A percentile compares a stretch with the other conserved stretches of the same genome.
These are phyloP conservation scores for Medicago lupulina DNA, from an alignment of 306 rosid genomes.

Conservation along the genomic window DNA sequence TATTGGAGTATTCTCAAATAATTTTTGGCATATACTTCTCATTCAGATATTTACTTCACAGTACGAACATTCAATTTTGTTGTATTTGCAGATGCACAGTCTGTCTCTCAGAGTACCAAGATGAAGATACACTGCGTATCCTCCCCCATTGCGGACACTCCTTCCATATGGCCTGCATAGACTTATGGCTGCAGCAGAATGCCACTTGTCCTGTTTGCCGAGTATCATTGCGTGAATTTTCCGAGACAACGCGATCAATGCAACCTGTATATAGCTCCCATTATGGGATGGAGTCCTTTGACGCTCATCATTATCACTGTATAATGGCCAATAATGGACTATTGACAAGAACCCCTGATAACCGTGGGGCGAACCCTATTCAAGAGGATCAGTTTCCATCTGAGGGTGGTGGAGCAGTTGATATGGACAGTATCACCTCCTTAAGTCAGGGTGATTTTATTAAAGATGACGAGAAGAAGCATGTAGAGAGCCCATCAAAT, in stretches of 20 bases:
- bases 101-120: constrained; percentile 81
- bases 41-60: constrained; percentile 16
- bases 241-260: constrained; percentile 62
- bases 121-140: constrained; percentile 77
- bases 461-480: constrained; percentile 67
- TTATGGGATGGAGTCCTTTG: constrained; percentile 50
- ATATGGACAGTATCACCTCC: constrained; percentile 50
- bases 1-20: constrained; percentile 25
- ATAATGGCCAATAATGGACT: constrained; percentile 47
- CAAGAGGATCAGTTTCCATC: constrained; percentile 57
- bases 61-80: constrained; percentile 43
- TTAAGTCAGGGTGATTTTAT: constrained; percentile 49
- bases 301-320: constrained; percentile 54
- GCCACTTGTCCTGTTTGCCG: constrained; percentile 96
- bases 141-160: constrained; percentile 91
- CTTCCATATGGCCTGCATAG: constrained; percentile 89
- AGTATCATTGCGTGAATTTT: constrained; percentile 63
- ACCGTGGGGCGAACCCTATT: constrained; percentile 50
- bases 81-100: constrained; percentile 71
- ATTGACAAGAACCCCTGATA: constrained; percentile 48
- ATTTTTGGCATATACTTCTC: neutral
- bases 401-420: constrained; percentile 54
- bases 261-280: constrained; percentile 77
- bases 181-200: constrained; percentile 91
- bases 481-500: constrained; percentile 84